Conservation (phyloP, 306 rosid genomes). For the Cicer chorassanicum region DNA sequence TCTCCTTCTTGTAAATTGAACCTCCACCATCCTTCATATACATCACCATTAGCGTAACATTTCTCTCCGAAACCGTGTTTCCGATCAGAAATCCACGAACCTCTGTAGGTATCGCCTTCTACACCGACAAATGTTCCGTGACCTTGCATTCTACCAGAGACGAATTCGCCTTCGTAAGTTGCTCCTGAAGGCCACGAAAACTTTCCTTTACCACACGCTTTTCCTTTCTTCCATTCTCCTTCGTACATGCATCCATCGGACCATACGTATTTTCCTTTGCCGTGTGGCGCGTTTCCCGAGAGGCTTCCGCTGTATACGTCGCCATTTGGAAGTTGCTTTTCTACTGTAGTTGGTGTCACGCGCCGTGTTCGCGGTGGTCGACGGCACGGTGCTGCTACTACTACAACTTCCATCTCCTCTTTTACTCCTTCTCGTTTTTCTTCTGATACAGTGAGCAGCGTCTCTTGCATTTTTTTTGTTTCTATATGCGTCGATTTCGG, state of each 20-base stretch:
- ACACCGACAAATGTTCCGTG: conserved; percentile 49
- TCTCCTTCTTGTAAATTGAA: conserved; percentile 57
- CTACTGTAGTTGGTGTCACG: conserved; percentile 42
- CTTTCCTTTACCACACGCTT: conserved; percentile 50
- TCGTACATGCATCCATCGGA: conserved; percentile 61
- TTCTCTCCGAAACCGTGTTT: conserved; percentile 57
- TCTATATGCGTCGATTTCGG: background rate
- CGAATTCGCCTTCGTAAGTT: conserved; percentile 57
- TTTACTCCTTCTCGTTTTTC: conserved; percentile 33
- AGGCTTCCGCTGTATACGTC: conserved; percentile 55
- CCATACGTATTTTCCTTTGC: conserved; percentile 57
- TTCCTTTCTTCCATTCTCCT: conserved; percentile 58
- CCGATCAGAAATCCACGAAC: conserved; percentile 50
- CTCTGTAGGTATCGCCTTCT: conserved; percentile 51
- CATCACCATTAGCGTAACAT: conserved; percentile 55
- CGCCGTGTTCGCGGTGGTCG: conserved; percentile 25
- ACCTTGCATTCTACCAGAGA: conserved; percentile 49
- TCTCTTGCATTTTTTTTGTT: conserved; percentile 54
- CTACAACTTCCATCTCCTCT: conserved; percentile 41
- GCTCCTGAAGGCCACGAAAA: conserved; percentile 65
- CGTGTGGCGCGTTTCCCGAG: conserved; percentile 50
- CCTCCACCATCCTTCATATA: conserved; percentile 57
- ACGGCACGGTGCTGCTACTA: conserved; percentile 43
- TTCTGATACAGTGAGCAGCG: conserved; percentile 49
- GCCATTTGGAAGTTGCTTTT: conserved; percentile 47